Percentiles rank a stretch among this genome's conserved stretches.
Conservation (phyloP, 2,329 filamentous ascomycete genomes). For the Aureobasidium lini region DNA sequence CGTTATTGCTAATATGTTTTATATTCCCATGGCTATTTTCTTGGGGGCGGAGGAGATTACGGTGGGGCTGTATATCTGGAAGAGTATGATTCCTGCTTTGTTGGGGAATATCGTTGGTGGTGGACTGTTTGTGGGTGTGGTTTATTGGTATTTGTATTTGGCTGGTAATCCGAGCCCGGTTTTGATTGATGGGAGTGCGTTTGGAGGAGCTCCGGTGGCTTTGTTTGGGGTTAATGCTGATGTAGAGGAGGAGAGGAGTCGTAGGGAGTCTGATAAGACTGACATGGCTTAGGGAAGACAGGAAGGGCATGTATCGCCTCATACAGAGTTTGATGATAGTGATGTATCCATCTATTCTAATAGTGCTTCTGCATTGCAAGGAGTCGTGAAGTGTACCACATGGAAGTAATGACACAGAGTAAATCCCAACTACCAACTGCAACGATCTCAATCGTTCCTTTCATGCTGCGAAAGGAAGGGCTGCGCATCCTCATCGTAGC, state of each 20-base stretch:
- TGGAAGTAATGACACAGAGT: no score
- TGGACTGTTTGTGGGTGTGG: slow-evolving; percentile 43
- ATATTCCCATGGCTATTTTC: slow-evolving; percentile 43
- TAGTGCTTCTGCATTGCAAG: no score
- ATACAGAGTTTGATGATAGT: no score
- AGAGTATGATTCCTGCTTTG: slow-evolving; percentile 46
- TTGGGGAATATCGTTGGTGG: slow-evolving; percentile 51
- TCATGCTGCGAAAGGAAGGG: slow-evolving; percentile 2
- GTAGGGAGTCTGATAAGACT: no score
- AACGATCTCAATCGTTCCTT: not conserved
- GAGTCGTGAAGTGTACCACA: no score
- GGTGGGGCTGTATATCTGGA: slow-evolving; percentile 50
- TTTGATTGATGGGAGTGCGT: slow-evolving; percentile 8
- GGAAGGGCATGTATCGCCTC: no score
- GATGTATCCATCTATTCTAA: no score
- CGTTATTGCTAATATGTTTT: slow-evolving; percentile 49
- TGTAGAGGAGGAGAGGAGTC: not conserved
- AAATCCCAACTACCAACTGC: not conserved
- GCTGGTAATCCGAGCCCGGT: slow-evolving; percentile 1
- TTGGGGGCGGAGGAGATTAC: slow-evolving; percentile 37
- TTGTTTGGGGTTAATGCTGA: slow-evolving; percentile 1
- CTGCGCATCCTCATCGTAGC: not conserved
- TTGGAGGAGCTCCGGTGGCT: not conserved
- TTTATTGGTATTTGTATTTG: slow-evolving; percentile 40
- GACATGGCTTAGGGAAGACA: no score